A percentile compares a stretch with the other conserved stretches of the same genome.
These are phyloP conservation scores for Candida broadrunensis DNA, from an alignment of 805 yeast species.

Conservation along the genomic window DNA sequence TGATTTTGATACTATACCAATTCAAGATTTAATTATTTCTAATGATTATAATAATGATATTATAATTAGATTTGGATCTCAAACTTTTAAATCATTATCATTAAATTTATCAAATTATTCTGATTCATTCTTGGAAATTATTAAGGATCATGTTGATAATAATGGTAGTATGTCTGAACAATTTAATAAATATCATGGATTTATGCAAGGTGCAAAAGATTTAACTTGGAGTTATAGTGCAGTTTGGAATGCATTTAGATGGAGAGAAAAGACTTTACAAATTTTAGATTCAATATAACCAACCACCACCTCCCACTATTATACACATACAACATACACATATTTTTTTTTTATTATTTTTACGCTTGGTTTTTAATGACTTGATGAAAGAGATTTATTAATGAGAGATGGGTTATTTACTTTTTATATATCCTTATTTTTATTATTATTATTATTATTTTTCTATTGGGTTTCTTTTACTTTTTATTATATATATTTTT, in stretches of 20 bases:
- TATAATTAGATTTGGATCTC: conserved; percentile 31
- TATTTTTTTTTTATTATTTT: no score
- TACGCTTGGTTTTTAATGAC: no score
- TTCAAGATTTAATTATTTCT: conserved; percentile 7
- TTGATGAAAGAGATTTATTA: no score
- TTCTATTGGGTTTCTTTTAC: no score
- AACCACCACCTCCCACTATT: no score
- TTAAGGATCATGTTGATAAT: conserved; percentile 56
- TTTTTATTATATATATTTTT: no score
- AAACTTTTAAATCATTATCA: conserved; percentile 46
- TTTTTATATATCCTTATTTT: no score
- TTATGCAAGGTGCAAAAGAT: conserved; percentile 80
- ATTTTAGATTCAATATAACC: neutral
- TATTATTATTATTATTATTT: no score
- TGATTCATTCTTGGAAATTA: conserved; percentile 63
- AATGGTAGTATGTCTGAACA: conserved; percentile 86
- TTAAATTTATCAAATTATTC: conserved; percentile 50
- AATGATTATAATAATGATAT: conserved; percentile 10
- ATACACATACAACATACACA: no score
- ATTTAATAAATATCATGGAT: conserved; percentile 77
- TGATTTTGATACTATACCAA: conserved; percentile 7
- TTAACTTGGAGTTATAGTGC: conserved; percentile 92
- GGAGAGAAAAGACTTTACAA: conserved; percentile 41
- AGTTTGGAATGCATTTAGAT: conserved; percentile 63
- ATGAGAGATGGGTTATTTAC: no score